Conservation (phyloP, 768 basidiomycete genomes). For the Tricholoma matsutake region DNA sequence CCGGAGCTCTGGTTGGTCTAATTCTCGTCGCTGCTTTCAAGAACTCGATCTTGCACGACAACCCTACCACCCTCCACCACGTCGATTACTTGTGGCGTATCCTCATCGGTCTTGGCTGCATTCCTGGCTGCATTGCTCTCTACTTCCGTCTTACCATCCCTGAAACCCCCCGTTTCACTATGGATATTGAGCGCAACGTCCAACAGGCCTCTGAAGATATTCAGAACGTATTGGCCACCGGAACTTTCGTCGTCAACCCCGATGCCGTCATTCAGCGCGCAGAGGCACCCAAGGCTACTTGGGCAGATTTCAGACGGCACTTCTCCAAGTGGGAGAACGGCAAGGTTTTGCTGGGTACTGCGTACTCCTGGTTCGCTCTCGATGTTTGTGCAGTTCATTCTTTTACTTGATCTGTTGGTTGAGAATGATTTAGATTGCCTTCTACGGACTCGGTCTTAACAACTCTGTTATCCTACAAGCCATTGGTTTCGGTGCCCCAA, state of each 20-base stretch:
- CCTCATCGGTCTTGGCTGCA: conserved; percentile 82
- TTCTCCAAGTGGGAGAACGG: conserved; percentile 75
- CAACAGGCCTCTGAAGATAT: conserved; percentile 74
- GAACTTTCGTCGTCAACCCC: conserved; percentile 45
- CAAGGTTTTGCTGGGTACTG: conserved; percentile 74
- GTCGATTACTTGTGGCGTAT: conserved; percentile 85
- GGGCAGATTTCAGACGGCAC: conserved; percentile 63
- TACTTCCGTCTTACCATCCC: conserved; percentile 94
- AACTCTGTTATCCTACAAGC: conserved; percentile 69
- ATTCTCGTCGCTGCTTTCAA: conserved; percentile 71
- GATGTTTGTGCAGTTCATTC: conserved; percentile 47
- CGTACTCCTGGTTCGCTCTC: conserved; percentile 89
- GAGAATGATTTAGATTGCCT: conserved; percentile 56
- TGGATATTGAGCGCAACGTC: conserved; percentile 88
- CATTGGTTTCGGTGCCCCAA: conserved; percentile 66
- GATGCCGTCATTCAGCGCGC: conserved; percentile 59
- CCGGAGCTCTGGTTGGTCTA: conserved; percentile 63
- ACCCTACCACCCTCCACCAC: conserved; percentile 36
- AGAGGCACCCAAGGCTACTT: conserved; percentile 65
- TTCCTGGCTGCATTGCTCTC: conserved; percentile 77
- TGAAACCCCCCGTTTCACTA: conserved; percentile 87
- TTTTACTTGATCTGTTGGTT: background rate
- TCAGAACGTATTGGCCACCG: conserved; percentile 56
- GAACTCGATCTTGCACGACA: conserved; percentile 40
- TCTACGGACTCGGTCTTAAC: conserved; percentile 88